These are phyloP conservation scores for Cladosporium cucumerinum DNA, from an alignment of 2,329 filamentous ascomycete species.

Conservation along the genomic window DNA sequence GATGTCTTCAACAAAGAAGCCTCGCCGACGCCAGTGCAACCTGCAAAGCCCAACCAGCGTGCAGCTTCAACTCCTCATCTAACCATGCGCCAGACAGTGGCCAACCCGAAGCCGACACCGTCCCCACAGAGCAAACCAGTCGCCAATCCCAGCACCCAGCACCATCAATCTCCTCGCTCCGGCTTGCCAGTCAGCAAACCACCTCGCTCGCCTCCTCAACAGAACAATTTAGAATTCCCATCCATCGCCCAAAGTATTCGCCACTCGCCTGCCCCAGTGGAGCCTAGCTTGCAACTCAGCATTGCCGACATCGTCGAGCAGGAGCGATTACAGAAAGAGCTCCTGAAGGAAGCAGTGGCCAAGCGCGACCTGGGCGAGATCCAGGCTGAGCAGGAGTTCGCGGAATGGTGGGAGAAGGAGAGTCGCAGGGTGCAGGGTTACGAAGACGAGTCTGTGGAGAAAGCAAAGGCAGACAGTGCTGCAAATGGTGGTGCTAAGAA, in stretches of 20 bases:
- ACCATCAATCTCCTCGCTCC: constrained; percentile 20
- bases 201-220: constrained; percentile 17
- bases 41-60: constrained; percentile 27
- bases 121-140: constrained; percentile 19
- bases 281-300: constrained; percentile 65
- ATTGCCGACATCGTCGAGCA: constrained; percentile 86
- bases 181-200: constrained; percentile 19
- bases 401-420: constrained; percentile 94
- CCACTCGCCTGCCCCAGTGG: constrained; percentile 57
- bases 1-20: constrained; percentile 45
- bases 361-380: constrained; percentile 92
- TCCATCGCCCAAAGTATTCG: constrained; percentile 45
- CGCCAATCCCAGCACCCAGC: constrained; percentile 21
- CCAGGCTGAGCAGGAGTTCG: constrained; percentile 93
- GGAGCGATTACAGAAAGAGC: constrained; percentile 79
- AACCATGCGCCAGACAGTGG: constrained; percentile 60
- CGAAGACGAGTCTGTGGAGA: constrained; percentile 23
- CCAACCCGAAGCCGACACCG: constrained; percentile 39
- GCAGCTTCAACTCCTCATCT: constrained; percentile 48
- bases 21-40: constrained; percentile 29
- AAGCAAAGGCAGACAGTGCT: background rate
- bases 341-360: constrained; percentile 75
- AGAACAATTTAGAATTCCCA: constrained; percentile 36
- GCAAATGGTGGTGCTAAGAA: constrained; percentile 17
- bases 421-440: constrained; percentile 56